A percentile compares a stretch with the other conserved stretches of the same genome.
phyloP scores from a whole-genome alignment of 1,284 basidiomycete genomes.

The Phlebopus sp. region DNA sequence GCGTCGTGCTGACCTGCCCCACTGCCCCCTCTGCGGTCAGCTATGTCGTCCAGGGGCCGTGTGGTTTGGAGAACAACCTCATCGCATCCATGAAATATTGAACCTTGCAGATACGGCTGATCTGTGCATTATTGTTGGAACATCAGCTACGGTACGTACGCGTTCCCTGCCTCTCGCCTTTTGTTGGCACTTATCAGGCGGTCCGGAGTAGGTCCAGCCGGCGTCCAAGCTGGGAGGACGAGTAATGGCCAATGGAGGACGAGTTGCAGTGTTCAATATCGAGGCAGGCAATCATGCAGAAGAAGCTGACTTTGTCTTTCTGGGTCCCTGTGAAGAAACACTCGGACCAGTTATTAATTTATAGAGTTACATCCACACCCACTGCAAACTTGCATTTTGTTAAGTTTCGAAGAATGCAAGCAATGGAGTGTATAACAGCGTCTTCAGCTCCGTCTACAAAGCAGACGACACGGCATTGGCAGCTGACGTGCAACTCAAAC shows the following conservation, averaged over 20 bases:
- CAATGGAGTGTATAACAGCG: too few relatives aligned
- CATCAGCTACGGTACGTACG: constrained; percentile 37
- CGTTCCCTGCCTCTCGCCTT: neutral
- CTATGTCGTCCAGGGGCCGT: constrained; percentile 43
- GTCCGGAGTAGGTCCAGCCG: constrained; percentile 30
- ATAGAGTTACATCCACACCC: too few relatives aligned
- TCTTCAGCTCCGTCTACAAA: neutral
- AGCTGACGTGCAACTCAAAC: neutral
- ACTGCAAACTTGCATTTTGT: too few relatives aligned
- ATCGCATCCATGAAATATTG: constrained; percentile 34
- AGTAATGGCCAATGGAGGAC: constrained; percentile 34
- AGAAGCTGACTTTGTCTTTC: constrained; percentile 24
- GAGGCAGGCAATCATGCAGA: neutral
- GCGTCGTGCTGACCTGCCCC: constrained; percentile 29
- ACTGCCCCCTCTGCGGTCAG: constrained; percentile 33
- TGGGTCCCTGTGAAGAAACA: constrained; percentile 29
- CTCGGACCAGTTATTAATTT: too few relatives aligned
- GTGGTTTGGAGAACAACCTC: constrained; percentile 41
- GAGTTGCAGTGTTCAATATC: constrained; percentile 43
- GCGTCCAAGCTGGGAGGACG: constrained; percentile 35
- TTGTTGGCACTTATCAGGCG: neutral
- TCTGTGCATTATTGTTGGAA: constrained; percentile 47
- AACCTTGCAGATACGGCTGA: constrained; percentile 34
- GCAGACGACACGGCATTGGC: neutral
- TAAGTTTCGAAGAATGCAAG: too few relatives aligned